These are phyloP conservation scores for Tulasnella sp. DNA, from an alignment of 768 basidiomycete species.

Conservation along the genomic window DNA sequence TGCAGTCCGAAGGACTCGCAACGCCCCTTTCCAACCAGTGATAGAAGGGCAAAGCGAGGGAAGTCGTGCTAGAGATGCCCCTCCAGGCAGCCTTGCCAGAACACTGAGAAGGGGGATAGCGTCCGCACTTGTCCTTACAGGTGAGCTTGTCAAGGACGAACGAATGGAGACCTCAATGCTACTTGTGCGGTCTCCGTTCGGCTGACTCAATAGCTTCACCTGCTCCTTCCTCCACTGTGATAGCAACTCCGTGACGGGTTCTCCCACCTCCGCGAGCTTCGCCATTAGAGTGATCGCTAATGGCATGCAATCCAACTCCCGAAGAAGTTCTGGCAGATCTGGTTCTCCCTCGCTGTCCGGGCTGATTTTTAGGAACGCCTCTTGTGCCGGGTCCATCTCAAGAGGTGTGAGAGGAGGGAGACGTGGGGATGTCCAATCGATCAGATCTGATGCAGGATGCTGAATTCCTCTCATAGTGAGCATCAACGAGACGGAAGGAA, in stretches of 20 bases:
- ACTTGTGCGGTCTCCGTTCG: conserved; percentile 8
- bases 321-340: conserved; percentile 21
- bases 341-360: conserved; percentile 19
- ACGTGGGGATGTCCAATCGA: conserved; percentile 5
- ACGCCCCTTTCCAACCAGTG: no score
- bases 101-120: conserved; percentile 21
- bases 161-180: conserved; percentile 21
- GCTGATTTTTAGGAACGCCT: conserved; percentile 19
- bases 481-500: conserved; percentile 25
- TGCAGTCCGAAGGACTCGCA: no score
- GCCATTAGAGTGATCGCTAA: conserved; percentile 30
- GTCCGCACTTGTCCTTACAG: conserved; percentile 18
- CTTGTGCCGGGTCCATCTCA: conserved; percentile 18
- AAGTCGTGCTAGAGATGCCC: conserved; percentile 12
- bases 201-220: conserved; percentile 2
- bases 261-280: conserved; percentile 14
- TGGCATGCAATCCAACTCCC: conserved; percentile 25
- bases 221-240: conserved; percentile 4
- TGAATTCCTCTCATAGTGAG: conserved; percentile 27
- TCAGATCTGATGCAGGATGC: not conserved
- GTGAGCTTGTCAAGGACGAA: conserved; percentile 20
- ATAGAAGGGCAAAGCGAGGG: no score
- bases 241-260: conserved; percentile 4
- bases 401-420: not conserved
- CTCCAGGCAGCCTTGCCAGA: conserved; percentile 23